Evolutionary conservation across 352 stramenopile species (phyloP).

Genomic region (Globisporangium perplexum): DNA sequence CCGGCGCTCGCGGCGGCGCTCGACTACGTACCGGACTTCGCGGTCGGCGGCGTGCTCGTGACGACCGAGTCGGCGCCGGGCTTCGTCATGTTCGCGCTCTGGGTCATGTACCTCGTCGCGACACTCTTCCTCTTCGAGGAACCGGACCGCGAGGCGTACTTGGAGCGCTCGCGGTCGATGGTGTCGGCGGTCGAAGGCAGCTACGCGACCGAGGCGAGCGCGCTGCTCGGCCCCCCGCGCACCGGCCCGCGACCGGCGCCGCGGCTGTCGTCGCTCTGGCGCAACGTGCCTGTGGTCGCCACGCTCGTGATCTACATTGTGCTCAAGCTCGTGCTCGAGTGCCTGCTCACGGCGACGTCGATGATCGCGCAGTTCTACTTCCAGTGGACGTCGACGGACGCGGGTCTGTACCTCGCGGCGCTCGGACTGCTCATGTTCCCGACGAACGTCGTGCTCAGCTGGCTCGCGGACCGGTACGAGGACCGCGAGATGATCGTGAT

Average conservation of each 20-base stretch:
- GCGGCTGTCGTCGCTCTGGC: constrained; percentile 52
- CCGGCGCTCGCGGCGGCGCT: constrained; percentile 67
- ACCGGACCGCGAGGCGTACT: constrained; percentile 47
- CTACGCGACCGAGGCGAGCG: constrained; percentile 6
- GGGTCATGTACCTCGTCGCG: constrained; percentile 51
- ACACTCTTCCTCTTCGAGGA: constrained; percentile 63
- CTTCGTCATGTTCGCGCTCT: constrained; percentile 86
- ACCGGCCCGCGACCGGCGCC: background rate
- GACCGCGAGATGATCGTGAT: constrained; percentile 90
- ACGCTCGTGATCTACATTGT: constrained; percentile 88
- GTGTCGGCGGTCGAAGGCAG: constrained; percentile 20
- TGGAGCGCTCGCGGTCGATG: constrained; percentile 41
- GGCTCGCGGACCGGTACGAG: constrained; percentile 86
- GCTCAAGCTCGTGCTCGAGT: constrained; percentile 90
- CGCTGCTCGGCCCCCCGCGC: constrained; percentile 3
- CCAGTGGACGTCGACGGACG: constrained; percentile 77
- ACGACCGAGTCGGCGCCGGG: constrained; percentile 88
- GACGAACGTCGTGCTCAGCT: constrained; percentile 87
- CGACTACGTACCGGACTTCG: constrained; percentile 71
- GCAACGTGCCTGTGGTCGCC: constrained; percentile 70
- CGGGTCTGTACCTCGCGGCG: constrained; percentile 84
- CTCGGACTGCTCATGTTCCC: constrained; percentile 91
- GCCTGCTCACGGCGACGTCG: constrained; percentile 78
- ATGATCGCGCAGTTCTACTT: constrained; percentile 90
- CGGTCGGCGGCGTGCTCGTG: constrained; percentile 46